These are phyloP conservation scores for Hanseniaspora meyeri DNA, from an alignment of 805 yeast species.

Conservation along the genomic window DNA sequence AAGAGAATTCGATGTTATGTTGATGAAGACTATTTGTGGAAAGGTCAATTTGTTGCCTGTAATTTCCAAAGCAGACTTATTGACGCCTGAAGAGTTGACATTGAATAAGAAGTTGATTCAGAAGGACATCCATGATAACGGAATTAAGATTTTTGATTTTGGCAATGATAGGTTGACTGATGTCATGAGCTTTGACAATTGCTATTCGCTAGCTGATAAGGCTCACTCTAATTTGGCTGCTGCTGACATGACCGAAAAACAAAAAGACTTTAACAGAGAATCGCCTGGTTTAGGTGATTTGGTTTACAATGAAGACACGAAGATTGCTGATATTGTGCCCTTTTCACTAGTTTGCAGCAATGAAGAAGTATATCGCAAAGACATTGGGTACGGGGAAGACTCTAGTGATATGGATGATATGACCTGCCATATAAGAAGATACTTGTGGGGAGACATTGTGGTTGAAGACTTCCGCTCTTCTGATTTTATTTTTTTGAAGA, in stretches of 20 bases:
- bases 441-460: slow-evolving; percentile 57
- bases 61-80: slow-evolving; percentile 66
- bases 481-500: slow-evolving; percentile 60
- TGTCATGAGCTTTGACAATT: slow-evolving; percentile 19
- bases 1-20: slow-evolving; percentile 42
- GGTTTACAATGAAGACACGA: slow-evolving; percentile 21
- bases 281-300: slow-evolving; percentile 15
- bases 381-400: slow-evolving; percentile 24
- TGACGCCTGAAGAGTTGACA: slow-evolving; percentile 52
- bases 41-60: slow-evolving; percentile 78
- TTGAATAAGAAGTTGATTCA: slow-evolving; percentile 42
- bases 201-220: slow-evolving; percentile 15
- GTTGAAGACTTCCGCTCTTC: slow-evolving; percentile 47
- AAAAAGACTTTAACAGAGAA: slow-evolving; percentile 18
- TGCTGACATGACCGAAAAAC: background rate
- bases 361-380: slow-evolving; percentile 23
- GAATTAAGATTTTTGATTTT: slow-evolving; percentile 62
- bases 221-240: background rate
- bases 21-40: slow-evolving; percentile 56
- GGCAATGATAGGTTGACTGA: slow-evolving; percentile 38
- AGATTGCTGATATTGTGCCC: slow-evolving; percentile 41
- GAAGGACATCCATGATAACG: slow-evolving; percentile 44
- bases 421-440: slow-evolving; percentile 38
- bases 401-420: slow-evolving; percentile 5
- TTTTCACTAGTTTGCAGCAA: slow-evolving; percentile 57